Evolutionary conservation across 345 rosid species (phyloP).

Genomic region (Laguncularia racemosa): DNA sequence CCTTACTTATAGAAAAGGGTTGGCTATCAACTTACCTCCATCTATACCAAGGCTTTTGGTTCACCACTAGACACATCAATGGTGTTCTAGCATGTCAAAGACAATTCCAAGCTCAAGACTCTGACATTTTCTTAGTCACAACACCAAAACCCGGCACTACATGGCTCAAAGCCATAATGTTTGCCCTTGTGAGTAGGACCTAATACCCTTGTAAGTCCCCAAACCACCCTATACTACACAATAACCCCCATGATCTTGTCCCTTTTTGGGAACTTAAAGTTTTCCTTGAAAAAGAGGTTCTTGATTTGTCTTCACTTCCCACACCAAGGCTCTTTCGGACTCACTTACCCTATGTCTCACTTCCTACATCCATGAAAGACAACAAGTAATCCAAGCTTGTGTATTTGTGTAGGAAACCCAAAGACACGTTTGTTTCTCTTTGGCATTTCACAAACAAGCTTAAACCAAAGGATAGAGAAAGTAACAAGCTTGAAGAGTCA

Average conservation of each 20-base stretch:
- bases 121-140: slow-evolving; percentile 13
- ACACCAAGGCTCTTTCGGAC: no score
- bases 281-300: no score
- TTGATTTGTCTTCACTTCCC: no score
- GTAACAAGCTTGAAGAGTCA: not conserved
- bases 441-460: not conserved
- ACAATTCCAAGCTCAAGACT: slow-evolving; percentile 7
- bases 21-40: slow-evolving; percentile 1
- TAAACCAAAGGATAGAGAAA: not conserved
- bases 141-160: slow-evolving; percentile 18
- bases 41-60: slow-evolving; percentile 13
- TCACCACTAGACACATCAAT: not conserved
- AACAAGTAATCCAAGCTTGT: no score
- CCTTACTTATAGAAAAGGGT: slow-evolving; percentile 5
- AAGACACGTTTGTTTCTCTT: no score
- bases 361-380: no score
- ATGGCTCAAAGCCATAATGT: slow-evolving; percentile 14
- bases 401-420: no score
- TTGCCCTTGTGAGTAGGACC: slow-evolving; percentile 9
- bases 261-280: no score
- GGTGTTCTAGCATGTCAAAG: slow-evolving; percentile 4
- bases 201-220: not conserved
- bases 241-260: no score
- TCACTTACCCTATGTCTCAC: no score
- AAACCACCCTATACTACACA: no score